Base-by-base conservation (phyloP, 768 basidiomycete species). In the Boletus rubroflammeus region DNA sequence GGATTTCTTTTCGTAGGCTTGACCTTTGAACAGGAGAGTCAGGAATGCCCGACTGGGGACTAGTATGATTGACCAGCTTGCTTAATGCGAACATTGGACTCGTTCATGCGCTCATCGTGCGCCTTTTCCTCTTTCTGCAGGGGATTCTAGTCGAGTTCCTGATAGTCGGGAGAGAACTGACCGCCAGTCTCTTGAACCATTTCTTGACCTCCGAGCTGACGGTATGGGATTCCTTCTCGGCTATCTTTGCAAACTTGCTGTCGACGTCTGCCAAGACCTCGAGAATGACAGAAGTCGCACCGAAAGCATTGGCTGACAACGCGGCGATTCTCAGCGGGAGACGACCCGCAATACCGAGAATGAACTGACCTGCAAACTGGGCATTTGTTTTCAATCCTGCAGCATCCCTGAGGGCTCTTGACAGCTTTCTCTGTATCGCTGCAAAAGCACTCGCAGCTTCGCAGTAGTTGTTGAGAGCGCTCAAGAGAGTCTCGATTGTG, bases 161-260 rank as follows among this genome's bases (percentile, higher is more conserved):
- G 23, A 43, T 4, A 42, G 35, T 42, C 0, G 23, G n/a, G 19
- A 38, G 54, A 40, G 52, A 47, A 29, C 86, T 61, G 62, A 91
- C 89, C 46, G 83, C 78, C 34, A 91, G 78, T 68, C 85, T 90
- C 81, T 88, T 90, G 76, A 91, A 85, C 88, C 89, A 91, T 63
- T 88, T 92, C 76, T 84, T 86, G 39, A 90, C 82, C 58, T 90
- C 89, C 29, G 74, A 68, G 58, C 81, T 83, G 47, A 90, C 73
- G 21, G 53, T 63, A 56, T 84, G 82, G 55, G 83, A 88, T 58
- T 92, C 89, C 71, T 82, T 90, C 60, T 88, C 86, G 13, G 80
- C 80, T 56, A 86, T 65, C 72, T 86, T 91, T 39, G 81, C 80
- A 68, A 89, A 90, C 73, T 88, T 92, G 59, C 73, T 54, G 62